Evolutionary conservation across 2,329 filamentous ascomycete genomes (phyloP).

Genomic region (Aspergillus thermomutatus): DNA sequence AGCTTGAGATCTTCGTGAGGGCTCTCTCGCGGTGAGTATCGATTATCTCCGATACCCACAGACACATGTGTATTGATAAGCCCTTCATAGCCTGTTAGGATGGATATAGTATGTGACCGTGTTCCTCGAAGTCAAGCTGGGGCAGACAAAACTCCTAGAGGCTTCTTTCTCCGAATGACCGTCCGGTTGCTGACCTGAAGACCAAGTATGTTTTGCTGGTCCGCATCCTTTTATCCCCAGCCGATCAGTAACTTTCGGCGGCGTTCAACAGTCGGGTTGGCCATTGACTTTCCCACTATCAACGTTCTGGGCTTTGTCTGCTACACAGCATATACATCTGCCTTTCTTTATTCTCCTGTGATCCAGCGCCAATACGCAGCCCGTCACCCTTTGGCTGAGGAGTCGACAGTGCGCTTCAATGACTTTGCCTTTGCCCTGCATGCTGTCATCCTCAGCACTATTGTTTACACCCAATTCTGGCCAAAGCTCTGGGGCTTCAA

Average conservation of each 20-base stretch:
- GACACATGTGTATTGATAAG: constrained; percentile 19
- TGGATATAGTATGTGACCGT: constrained; percentile 61
- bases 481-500: constrained; percentile 72
- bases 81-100: constrained; percentile 60
- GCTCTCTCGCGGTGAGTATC: constrained; percentile 41
- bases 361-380: constrained; percentile 80
- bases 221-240: constrained; percentile 89
- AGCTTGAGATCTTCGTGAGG: constrained; percentile 35
- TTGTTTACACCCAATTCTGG: constrained; percentile 77
- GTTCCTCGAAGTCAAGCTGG: constrained; percentile 2
- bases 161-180: not conserved
- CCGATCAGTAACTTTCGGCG: constrained; percentile 74
- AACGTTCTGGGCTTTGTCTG: constrained; percentile 61
- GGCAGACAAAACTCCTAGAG: not conserved
- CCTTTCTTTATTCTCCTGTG: constrained; percentile 74
- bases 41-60: not conserved
- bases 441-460: constrained; percentile 66
- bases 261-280: constrained; percentile 75
- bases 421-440: constrained; percentile 86
- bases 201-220: constrained; percentile 66
- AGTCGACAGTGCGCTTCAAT: constrained; percentile 83
- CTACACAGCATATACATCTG: constrained; percentile 71
- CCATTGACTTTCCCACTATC: constrained; percentile 79
- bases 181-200: not conserved
- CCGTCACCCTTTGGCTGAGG: constrained; percentile 67